A percentile compares a stretch with the other conserved stretches of the same genome.
Evolutionary conservation across 1,284 basidiomycete species (phyloP).

Genomic region (Heterobasidion parviporum): DNA sequence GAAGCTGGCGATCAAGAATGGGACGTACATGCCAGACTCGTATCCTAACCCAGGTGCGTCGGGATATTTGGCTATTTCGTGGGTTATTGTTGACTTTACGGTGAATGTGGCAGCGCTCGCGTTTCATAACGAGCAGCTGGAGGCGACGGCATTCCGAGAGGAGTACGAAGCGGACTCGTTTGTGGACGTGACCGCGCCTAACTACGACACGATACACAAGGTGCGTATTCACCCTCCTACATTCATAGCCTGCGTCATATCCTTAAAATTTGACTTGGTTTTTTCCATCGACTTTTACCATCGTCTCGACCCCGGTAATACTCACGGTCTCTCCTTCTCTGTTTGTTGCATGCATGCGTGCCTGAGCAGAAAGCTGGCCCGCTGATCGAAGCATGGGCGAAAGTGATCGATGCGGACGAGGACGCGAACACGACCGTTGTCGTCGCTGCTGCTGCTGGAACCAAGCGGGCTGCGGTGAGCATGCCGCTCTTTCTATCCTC

Average conservation of each 20-base stretch:
- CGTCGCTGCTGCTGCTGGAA: slow-evolving; percentile 33
- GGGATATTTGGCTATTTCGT: neutral
- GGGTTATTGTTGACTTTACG: neutral
- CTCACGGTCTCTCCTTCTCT: neutral
- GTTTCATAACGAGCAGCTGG: slow-evolving; percentile 84
- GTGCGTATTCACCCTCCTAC: slow-evolving; percentile 28
- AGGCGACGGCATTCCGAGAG: slow-evolving; percentile 88
- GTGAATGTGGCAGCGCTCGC: slow-evolving; percentile 45
- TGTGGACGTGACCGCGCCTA: slow-evolving; percentile 76
- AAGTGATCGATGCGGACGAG: slow-evolving; percentile 56
- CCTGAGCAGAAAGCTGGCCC: slow-evolving; percentile 59
- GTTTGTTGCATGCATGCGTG: neutral
- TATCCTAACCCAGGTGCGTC: slow-evolving; percentile 86
- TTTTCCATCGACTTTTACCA: neutral
- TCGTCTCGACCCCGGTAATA: neutral
- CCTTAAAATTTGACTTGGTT: neutral
- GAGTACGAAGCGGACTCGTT: slow-evolving; percentile 71
- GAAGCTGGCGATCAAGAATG: slow-evolving; percentile 72
- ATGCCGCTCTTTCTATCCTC: neutral
- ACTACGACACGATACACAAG: slow-evolving; percentile 73
- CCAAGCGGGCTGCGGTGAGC: slow-evolving; percentile 66
- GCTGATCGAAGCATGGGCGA: slow-evolving; percentile 73
- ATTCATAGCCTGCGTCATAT: slow-evolving; percentile 5
- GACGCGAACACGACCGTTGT: slow-evolving; percentile 39
- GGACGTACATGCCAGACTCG: slow-evolving; percentile 78